A percentile compares a stretch with the other conserved stretches of the same genome.
phyloP scores from a whole-genome alignment of 2,329 filamentous ascomycete species.

The Colletotrichum liaoningense region DNA sequence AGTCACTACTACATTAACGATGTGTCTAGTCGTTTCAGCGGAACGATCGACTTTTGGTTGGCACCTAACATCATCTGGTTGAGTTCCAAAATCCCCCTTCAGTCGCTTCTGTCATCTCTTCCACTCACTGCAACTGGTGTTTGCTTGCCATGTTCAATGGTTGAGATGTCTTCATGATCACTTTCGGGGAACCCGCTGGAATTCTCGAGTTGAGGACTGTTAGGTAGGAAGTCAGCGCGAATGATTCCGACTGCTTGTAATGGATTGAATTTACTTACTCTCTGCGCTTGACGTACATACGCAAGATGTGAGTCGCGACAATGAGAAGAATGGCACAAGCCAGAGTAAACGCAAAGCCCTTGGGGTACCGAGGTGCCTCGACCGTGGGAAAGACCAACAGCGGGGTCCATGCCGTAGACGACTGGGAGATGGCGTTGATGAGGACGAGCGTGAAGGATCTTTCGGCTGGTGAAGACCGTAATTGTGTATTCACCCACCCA shows the following conservation, averaged over 20 bases:
- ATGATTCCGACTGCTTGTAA: too few relatives aligned
- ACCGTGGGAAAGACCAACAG: constrained; percentile 61
- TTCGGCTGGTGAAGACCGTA: constrained; percentile 20
- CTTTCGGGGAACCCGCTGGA: constrained; percentile 6
- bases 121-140: not conserved
- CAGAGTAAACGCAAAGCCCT: constrained; percentile 55
- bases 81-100: not conserved
- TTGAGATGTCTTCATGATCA: not conserved
- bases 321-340: constrained; percentile 23
- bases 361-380: constrained; percentile 55
- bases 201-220: constrained; percentile 23
- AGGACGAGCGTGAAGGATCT: constrained; percentile 27
- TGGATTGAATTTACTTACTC: constrained; percentile 7
- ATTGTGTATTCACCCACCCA: constrained; percentile 28
- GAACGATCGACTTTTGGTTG: not conserved
- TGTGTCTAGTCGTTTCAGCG: not conserved
- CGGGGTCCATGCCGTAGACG: constrained; percentile 66
- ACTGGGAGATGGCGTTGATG: constrained; percentile 59
- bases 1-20: not conserved
- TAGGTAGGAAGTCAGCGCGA: not conserved
- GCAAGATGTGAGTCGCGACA: constrained; percentile 15
- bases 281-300: constrained; percentile 20
- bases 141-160: constrained; percentile 4
- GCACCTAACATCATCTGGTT: too few relatives aligned
- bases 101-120: not conserved